phyloP scores from a whole-genome alignment of 805 yeast species.

The Pichia rugopelliculosa region DNA sequence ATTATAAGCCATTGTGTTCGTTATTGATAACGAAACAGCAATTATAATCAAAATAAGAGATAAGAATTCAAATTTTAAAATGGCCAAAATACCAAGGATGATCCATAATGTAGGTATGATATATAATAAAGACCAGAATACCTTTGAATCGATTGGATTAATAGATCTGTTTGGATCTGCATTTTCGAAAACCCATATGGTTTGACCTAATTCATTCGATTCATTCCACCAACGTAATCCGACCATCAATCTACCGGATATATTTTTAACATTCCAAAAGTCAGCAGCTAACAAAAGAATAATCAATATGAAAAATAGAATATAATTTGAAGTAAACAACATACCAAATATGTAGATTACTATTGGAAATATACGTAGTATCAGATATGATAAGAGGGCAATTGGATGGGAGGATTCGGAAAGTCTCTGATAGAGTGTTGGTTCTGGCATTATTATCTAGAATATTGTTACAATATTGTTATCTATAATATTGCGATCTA shows the following conservation, averaged over 20 bases:
- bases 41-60: slow-evolving; percentile 56
- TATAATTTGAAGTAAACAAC: slow-evolving; percentile 57
- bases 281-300: slow-evolving; percentile 77
- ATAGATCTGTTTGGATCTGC: slow-evolving; percentile 66
- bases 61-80: slow-evolving; percentile 68
- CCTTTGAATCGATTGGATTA: slow-evolving; percentile 85
- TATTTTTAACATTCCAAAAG: slow-evolving; percentile 90
- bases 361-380: slow-evolving; percentile 56
- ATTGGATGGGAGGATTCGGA: slow-evolving; percentile 75
- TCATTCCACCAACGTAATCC: slow-evolving; percentile 99
- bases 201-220: slow-evolving; percentile 52
- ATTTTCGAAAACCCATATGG: slow-evolving; percentile 82
- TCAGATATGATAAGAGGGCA: slow-evolving; percentile 60
- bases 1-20: slow-evolving; percentile 86
- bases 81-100: slow-evolving; percentile 65
- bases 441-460: too few relatives aligned
- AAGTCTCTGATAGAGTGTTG: slow-evolving; percentile 39
- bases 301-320: slow-evolving; percentile 70
- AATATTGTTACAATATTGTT: too few relatives aligned
- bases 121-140: slow-evolving; percentile 80
- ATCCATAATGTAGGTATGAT: slow-evolving; percentile 71
- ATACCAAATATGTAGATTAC: slow-evolving; percentile 64
- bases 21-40: slow-evolving; percentile 63
- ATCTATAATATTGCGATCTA: too few relatives aligned
- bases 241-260: slow-evolving; percentile 81